Base-by-base conservation (phyloP, 2,329 filamentous ascomycete species). In the Orbilia brochopaga region DNA sequence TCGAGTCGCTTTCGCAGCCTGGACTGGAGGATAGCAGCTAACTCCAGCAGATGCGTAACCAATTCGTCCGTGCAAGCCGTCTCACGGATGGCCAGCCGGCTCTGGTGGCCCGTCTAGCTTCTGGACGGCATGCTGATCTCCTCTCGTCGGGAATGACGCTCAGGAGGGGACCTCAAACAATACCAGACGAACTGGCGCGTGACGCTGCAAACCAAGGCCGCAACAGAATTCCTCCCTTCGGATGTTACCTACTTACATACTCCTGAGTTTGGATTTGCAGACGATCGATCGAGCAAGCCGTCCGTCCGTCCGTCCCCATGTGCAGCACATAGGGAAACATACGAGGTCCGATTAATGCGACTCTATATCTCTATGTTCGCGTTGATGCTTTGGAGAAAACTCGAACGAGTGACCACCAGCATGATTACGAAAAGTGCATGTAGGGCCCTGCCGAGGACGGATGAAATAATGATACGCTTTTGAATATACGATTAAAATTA, bases 1-100 rank as follows among this genome's bases (percentile, higher is more conserved):
- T 42, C 37, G 37, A 5, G 37, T 4, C 27, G 3, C 8, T 32
- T 32, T 32, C 11, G 30, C 13, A 30, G 27, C 50, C 30, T 48
- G 27, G 23, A 32, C 32, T 5, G 37, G 35, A 37, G 40, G 8
- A 15, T 19, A 60, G 40, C 50, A 60, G 55, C 55, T n/a, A n/a
- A n/a, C n/a, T n/a, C n/a, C n/a, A n/a, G n/a, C 54, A 60, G 19
- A 17, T 40, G 27, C 23, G 44, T 37, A 13, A 7, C 32, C 6
- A 37, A 37, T 6, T 6, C 32, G 7, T 13, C 13, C n/a, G n/a
- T n/a, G n/a, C 32, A 37, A 37, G 32, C 7, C 32, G 32, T 13
- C 32, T 37, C 7, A 42, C 5, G 37, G 27, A 3, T 32, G 27
- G 27, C 27, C 27, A 32, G 27, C 27, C 27, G 27, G 27, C 27